phyloP scores from a whole-genome alignment of 257 asterid species.

The Linderniella brevidens region DNA sequence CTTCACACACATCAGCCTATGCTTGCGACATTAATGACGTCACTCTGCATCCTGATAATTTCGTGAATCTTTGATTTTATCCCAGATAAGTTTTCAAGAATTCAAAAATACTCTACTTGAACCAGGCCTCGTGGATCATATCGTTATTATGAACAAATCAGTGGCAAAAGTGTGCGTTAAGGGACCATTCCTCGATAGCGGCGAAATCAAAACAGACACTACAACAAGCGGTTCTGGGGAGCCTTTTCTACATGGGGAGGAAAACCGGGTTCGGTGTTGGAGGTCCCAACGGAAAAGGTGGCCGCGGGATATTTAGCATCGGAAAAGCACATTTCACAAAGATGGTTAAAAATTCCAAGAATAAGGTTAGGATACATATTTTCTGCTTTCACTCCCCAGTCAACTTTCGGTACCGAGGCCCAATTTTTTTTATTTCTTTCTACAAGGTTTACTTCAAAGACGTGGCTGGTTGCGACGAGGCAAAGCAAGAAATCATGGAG shows the following conservation, averaged over 20 bases:
- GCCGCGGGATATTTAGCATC: conserved; percentile 54
- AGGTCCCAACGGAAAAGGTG: conserved; percentile 59
- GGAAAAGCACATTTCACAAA: conserved; percentile 67
- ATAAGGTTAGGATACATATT: conserved; percentile 41
- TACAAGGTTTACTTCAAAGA: conserved; percentile 65
- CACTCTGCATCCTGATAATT: neutral
- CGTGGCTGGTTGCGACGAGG: conserved; percentile 96
- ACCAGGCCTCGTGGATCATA: conserved; percentile 75
- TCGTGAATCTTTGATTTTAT: conserved; percentile 1
- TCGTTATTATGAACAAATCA: conserved; percentile 40
- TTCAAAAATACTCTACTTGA: conserved; percentile 64
- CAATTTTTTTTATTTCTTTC: conserved; percentile 3
- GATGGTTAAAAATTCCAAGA: conserved; percentile 68
- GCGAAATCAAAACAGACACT: conserved; percentile 18
- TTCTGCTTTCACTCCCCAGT: neutral
- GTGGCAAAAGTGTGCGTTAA: conserved; percentile 53
- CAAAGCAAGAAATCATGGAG: conserved; percentile 94
- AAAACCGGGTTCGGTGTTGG: conserved; percentile 46
- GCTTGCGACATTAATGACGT: conserved; percentile 1
- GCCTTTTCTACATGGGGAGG: conserved; percentile 27
- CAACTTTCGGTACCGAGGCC: neutral
- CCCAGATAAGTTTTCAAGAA: conserved; percentile 83
- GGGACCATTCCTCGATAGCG: conserved; percentile 19
- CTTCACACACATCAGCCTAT: conserved; percentile 3
- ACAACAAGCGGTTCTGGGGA: conserved; percentile 21